These are phyloP conservation scores for Apiotrichum brassicae DNA, from an alignment of 1,284 basidiomycete genomes.

Conservation along the genomic window DNA sequence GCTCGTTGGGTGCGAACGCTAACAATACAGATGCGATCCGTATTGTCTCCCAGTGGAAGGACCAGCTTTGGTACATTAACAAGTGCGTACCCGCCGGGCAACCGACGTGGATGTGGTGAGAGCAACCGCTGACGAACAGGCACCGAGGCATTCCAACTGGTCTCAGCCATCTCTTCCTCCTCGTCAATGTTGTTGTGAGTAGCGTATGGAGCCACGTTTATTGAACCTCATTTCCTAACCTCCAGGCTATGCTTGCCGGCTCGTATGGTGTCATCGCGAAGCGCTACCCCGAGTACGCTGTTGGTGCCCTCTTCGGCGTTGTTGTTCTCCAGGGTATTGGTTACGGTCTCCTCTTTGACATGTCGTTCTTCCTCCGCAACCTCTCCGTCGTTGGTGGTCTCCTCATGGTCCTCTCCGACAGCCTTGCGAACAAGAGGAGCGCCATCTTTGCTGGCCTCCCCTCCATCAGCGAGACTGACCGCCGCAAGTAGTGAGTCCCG, in stretches of 20 bases:
- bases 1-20: slow-evolving; percentile 2
- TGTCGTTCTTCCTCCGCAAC: slow-evolving; percentile 99
- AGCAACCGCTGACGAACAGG: slow-evolving; percentile 47
- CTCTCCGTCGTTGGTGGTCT: slow-evolving; percentile 85
- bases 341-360: slow-evolving; percentile 91
- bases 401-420: slow-evolving; percentile 97
- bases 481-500: slow-evolving; percentile 85
- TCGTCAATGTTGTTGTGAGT: slow-evolving; percentile 86
- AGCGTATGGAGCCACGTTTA: too few relatives aligned
- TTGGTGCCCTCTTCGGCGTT: slow-evolving; percentile 80
- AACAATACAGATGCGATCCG: slow-evolving; percentile 62
- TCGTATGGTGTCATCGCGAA: slow-evolving; percentile 86
- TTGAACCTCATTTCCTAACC: not conserved
- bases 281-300: slow-evolving; percentile 79
- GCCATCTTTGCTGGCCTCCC: slow-evolving; percentile 89
- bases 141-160: slow-evolving; percentile 94
- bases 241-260: slow-evolving; percentile 77
- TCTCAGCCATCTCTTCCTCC: slow-evolving; percentile 83
- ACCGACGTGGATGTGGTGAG: not conserved
- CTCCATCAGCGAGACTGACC: slow-evolving; percentile 84
- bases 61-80: slow-evolving; percentile 95
- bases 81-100: slow-evolving; percentile 55
- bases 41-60: slow-evolving; percentile 88
- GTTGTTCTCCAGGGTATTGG: slow-evolving; percentile 93
- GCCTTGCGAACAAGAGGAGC: slow-evolving; percentile 79